A percentile compares a stretch with the other conserved stretches of the same genome.
Conservation (phyloP, 441 rosid genomes). For the Biscutella auriculata region DNA sequence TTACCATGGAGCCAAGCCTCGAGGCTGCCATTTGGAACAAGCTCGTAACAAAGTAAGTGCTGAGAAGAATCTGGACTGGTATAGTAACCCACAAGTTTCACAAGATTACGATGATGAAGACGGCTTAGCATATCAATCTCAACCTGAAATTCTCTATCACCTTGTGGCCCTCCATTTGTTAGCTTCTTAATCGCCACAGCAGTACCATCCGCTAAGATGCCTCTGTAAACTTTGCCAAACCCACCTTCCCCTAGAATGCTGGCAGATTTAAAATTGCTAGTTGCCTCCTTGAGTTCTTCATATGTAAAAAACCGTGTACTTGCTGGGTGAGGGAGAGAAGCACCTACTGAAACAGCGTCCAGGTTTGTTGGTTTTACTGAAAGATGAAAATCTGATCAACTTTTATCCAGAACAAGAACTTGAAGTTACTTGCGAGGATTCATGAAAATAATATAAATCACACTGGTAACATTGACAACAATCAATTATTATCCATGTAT, state of each 20-base stretch:
- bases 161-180: conserved; percentile 82
- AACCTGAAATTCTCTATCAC: conserved; percentile 82
- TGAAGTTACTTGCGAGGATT: background rate
- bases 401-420: background rate
- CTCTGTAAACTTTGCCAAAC: conserved; percentile 89
- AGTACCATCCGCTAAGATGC: conserved; percentile 88
- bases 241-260: conserved; percentile 96
- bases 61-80: conserved; percentile 80
- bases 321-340: conserved; percentile 69
- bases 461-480: background rate
- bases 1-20: conserved; percentile 96
- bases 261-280: conserved; percentile 67
- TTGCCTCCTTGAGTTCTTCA: conserved; percentile 88
- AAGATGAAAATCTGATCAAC: background rate
- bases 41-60: conserved; percentile 85
- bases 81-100: conserved; percentile 89
- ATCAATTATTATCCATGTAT: background rate
- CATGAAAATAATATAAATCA: background rate
- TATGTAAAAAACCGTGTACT: conserved; percentile 78
- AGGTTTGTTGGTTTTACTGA: conserved; percentile 53
- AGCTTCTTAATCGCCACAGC: conserved; percentile 95
- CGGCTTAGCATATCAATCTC: conserved; percentile 99
- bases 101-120: conserved; percentile 96
- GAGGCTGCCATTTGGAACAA: conserved; percentile 88
- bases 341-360: conserved; percentile 37